A percentile compares a stretch with the other conserved stretches of the same genome.
Conservation (phyloP, 139 green algal genomes). For the Picochlorum sp. region DNA sequence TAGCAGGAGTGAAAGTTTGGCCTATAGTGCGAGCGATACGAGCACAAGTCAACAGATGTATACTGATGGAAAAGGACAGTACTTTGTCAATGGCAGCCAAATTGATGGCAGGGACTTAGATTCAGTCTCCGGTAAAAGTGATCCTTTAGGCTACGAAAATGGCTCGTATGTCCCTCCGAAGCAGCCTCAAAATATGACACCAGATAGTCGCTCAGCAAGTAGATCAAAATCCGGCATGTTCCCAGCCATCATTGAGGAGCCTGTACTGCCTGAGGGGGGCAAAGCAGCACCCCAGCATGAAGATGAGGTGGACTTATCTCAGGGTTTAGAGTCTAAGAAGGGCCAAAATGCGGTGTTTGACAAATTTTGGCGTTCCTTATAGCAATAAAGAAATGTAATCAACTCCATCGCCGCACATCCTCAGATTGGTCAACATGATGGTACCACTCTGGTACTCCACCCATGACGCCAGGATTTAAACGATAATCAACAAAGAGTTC, state of each 20-base stretch:
- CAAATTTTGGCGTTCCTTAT: constrained; percentile 14
- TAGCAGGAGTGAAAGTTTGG: neutral
- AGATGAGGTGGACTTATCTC: neutral
- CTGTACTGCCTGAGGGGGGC: neutral
- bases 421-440: constrained; percentile 49
- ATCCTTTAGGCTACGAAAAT: neutral
- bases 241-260: constrained; percentile 11
- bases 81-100: neutral
- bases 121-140: neutral
- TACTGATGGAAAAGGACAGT: neutral
- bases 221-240: constrained; percentile 8
- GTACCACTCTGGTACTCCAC: constrained; percentile 50
- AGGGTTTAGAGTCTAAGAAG: neutral
- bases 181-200: neutral
- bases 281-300: neutral
- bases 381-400: constrained; percentile 6
- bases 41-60: constrained; percentile 4
- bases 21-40: neutral
- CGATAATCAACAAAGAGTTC: constrained; percentile 76
- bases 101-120: neutral
- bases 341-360: constrained; percentile 14
- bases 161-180: neutral
- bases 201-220: neutral
- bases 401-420: constrained; percentile 50
- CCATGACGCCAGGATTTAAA: constrained; percentile 33